phyloP scores from a whole-genome alignment of 1,139 yeast genomes.

The Yamadazyma mexicana region DNA sequence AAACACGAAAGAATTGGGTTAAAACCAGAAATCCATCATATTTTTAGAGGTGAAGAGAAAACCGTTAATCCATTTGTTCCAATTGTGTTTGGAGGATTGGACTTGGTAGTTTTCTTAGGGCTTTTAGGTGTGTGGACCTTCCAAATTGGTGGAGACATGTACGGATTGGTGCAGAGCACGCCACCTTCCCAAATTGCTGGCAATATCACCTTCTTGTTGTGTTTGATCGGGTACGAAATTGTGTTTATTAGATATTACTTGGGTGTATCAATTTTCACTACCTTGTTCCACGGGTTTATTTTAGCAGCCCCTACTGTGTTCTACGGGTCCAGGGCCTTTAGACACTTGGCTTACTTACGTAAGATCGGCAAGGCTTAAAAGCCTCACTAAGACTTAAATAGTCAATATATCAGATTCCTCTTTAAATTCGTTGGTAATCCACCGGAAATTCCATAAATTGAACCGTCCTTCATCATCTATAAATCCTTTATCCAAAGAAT shows the following conservation, averaged over 20 bases:
- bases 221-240: constrained; percentile 60
- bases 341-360: constrained; percentile 34
- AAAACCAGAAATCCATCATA: constrained; percentile 69
- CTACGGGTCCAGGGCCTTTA: constrained; percentile 66
- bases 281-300: constrained; percentile 53
- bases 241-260: constrained; percentile 68
- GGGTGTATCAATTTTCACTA: constrained; percentile 70
- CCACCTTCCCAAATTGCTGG: constrained; percentile 27
- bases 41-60: constrained; percentile 56
- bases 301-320: constrained; percentile 58
- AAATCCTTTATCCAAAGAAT: constrained; percentile 39
- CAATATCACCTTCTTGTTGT: constrained; percentile 50
- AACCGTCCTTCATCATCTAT: constrained; percentile 28
- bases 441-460: constrained; percentile 54
- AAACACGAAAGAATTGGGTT: constrained; percentile 44
- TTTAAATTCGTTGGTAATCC: constrained; percentile 46
- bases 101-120: constrained; percentile 40
- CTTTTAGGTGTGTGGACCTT: constrained; percentile 51
- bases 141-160: constrained; percentile 47
- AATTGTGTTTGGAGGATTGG: constrained; percentile 47
- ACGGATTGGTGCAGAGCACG: constrained; percentile 29
- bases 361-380: constrained; percentile 26
- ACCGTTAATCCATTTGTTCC: constrained; percentile 61
- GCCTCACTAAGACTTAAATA: neutral
- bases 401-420: neutral